These are phyloP conservation scores for Rhodosporidiobolus odoratus DNA, from an alignment of 768 basidiomycete genomes.

Conservation along the genomic window DNA sequence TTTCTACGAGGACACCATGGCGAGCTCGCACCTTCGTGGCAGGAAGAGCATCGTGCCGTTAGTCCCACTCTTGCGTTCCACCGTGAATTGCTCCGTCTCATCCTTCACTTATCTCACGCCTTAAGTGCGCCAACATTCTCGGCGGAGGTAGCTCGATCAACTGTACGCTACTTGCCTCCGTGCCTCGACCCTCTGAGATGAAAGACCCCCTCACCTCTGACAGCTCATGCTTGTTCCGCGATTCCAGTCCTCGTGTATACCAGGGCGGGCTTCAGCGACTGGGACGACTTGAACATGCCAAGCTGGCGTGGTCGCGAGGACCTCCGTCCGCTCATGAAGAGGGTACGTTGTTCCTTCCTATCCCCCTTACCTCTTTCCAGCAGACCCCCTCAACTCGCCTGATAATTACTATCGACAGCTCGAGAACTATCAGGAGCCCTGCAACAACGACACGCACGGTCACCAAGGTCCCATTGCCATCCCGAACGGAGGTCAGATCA, in stretches of 20 bases:
- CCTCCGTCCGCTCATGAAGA: constrained; percentile 66
- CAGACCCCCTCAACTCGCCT: background rate
- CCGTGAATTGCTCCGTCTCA: background rate
- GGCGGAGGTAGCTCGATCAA: constrained; percentile 57
- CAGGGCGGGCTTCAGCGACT: constrained; percentile 9
- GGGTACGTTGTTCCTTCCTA: constrained; percentile 47
- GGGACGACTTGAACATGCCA: constrained; percentile 61
- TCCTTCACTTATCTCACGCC: constrained; percentile 8
- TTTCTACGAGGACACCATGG: constrained; percentile 62
- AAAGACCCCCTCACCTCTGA: constrained; percentile 12
- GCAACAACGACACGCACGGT: constrained; percentile 63
- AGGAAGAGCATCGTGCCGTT: constrained; percentile 65
- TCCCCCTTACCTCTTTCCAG: background rate
- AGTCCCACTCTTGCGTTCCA: constrained; percentile 37
- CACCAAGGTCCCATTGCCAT: constrained; percentile 71
- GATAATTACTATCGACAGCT: constrained; percentile 48
- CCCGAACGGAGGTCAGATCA: constrained; percentile 63
- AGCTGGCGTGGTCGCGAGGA: constrained; percentile 48
- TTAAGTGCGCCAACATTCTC: constrained; percentile 62
- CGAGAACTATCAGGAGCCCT: constrained; percentile 71
- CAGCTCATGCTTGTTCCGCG: background rate
- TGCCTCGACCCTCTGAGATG: constrained; percentile 63
- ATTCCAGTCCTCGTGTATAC: background rate
- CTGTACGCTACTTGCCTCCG: constrained; percentile 72
- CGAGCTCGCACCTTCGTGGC: constrained; percentile 59